Evolutionary conservation across 495 filamentous ascomycete genomes (phyloP).

Genomic region (Penicillium canescens): DNA sequence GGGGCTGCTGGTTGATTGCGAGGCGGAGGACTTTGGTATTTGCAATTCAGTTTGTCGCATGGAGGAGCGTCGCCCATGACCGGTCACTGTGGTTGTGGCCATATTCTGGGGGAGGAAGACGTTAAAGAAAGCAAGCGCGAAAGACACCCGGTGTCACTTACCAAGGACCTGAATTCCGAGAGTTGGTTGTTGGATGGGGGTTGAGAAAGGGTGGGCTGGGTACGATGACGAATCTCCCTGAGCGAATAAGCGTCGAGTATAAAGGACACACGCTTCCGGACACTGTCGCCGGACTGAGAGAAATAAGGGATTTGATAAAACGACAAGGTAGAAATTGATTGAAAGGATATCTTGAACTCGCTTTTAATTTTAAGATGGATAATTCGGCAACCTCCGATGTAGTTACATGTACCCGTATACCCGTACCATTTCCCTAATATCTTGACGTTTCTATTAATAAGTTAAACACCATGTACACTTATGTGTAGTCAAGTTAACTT

Average conservation of each 20-base stretch:
- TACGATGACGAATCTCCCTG: conserved; percentile 40
- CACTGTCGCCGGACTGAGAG: not conserved
- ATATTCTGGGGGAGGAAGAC: conserved; percentile 21
- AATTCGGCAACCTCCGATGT: no score
- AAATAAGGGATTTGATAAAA: no score
- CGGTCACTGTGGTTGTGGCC: conserved; percentile 47
- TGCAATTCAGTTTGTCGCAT: conserved; percentile 44
- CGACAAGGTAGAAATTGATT: not conserved
- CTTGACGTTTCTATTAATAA: no score
- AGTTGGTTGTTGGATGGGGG: not conserved
- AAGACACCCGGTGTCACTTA: conserved; percentile 2
- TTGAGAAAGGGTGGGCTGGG: not conserved
- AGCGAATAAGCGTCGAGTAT: conserved; percentile 33
- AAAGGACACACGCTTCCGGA: conserved; percentile 20
- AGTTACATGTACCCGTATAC: no score
- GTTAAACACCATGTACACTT: no score
- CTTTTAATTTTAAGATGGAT: no score
- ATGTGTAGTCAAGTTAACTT: no score
- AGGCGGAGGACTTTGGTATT: conserved; percentile 24
- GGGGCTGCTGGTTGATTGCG: conserved; percentile 39
- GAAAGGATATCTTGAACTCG: no score
- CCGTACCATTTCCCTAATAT: no score
- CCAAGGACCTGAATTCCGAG: conserved; percentile 1
- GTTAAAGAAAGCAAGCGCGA: conserved; percentile 2
- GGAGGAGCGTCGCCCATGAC: conserved; percentile 45